Percentiles rank a stretch among this genome's conserved stretches.
These are phyloP conservation scores for Yarrowia alimentaria DNA, from an alignment of 805 yeast genomes.

Conservation along the genomic window DNA sequence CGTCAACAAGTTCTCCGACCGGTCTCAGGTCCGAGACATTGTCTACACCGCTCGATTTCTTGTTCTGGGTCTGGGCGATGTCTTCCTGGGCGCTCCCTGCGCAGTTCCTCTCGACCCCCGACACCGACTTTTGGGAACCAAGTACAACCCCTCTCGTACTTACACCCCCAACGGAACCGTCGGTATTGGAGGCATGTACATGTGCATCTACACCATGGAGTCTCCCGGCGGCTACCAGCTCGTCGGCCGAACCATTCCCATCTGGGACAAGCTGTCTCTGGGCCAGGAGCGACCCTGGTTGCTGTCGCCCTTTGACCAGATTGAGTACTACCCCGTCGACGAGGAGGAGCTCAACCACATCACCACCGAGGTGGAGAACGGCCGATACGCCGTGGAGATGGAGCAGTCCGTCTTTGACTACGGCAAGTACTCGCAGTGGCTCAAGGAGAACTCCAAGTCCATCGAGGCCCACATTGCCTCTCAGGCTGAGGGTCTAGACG, in stretches of 20 bases:
- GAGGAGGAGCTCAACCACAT: conserved; percentile 76
- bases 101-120: conserved; percentile 98
- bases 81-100: conserved; percentile 96
- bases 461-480: conserved; percentile 62
- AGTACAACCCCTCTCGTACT: conserved; percentile 94
- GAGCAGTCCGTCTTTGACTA: conserved; percentile 81
- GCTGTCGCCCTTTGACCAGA: conserved; percentile 87
- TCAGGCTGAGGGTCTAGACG: conserved; percentile 83
- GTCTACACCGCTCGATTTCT: conserved; percentile 85
- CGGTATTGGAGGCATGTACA: conserved; percentile 97
- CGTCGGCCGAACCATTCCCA: conserved; percentile 94
- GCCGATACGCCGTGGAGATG: conserved; percentile 71
- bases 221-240: conserved; percentile 98
- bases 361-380: conserved; percentile 74
- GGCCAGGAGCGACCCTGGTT: conserved; percentile 83
- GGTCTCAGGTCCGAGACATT: conserved; percentile 76
- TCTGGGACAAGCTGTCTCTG: conserved; percentile 90
- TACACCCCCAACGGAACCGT: conserved; percentile 96
- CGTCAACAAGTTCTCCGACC: conserved; percentile 70
- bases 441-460: conserved; percentile 66
- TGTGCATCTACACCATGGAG: conserved; percentile 98
- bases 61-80: conserved; percentile 95
- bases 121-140: conserved; percentile 86
- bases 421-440: conserved; percentile 72
- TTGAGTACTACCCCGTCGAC: conserved; percentile 87